Base-by-base conservation (phyloP, 2,329 filamentous ascomycete species). In the Colletotrichum coccodes region DNA sequence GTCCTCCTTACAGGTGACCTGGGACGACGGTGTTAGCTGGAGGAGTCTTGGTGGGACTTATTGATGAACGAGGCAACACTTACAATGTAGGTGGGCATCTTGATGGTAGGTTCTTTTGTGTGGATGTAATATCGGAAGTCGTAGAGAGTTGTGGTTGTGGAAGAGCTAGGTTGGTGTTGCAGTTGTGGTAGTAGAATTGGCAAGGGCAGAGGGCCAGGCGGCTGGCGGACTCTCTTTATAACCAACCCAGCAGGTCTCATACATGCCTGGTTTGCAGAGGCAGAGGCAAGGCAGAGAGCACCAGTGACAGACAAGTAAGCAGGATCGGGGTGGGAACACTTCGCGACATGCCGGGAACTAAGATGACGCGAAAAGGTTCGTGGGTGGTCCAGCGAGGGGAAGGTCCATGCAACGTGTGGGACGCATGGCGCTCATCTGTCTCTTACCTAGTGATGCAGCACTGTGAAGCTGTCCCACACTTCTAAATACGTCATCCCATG, bases 1-100 rank as follows among this genome's bases (percentile, higher is more conserved):
- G 71, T 90, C 88, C 46, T 90, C 84, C 82, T 96, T 95, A 81
- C 93, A 89, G 64, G 94, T 94, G 72, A 97, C 89, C 94, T 97
- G 70, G 32, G 28, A 9, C 62, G 18, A 7, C 23, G 16, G 18
- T 54, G 71, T 77, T 38, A 75, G 73, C 61, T 34, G 42, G 12
- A 21, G 7, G 6, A 11, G 21, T 28, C 44, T 53, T 46, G 12
- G n/a, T 32, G 32, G 32, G 44, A 32, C 40, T 2, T 16, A 1
- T 7, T 6, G 30, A 16, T 9, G 28, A 9, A n/a, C 8, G 14
- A 8, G 6, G 4, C 16, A 28, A n/a, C 28, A 4, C 81, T 73
- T 78, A 88, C 87, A 76, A 89, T 89, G 80, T 87, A 89, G 75
- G 81, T 79, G 81, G 86, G 85, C 86, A 88, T 89, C 52, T 75